Evolutionary conservation across 2,329 filamentous ascomycete species (phyloP).

Genomic region (Alternaria longipes): DNA sequence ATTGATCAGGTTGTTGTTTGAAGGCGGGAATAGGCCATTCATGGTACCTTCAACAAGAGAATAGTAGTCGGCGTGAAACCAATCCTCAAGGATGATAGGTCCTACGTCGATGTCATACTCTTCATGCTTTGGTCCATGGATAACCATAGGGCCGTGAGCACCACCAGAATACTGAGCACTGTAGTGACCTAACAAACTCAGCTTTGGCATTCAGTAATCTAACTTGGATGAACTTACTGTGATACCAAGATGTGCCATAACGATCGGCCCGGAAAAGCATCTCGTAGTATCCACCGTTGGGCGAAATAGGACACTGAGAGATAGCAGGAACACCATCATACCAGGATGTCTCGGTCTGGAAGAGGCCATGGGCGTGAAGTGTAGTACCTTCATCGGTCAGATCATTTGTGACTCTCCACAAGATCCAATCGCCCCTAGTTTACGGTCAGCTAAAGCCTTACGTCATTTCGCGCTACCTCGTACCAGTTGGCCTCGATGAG

Average conservation of each 20-base stretch:
- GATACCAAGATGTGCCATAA: slow-evolving; percentile 41
- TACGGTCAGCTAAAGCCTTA: slow-evolving; percentile 5
- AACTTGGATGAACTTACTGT: slow-evolving; percentile 33
- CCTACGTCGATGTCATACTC: slow-evolving; percentile 55
- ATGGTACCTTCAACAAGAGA: slow-evolving; percentile 43
- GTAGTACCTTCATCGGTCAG: slow-evolving; percentile 47
- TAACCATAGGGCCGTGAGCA: slow-evolving; percentile 49
- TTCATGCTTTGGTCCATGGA: slow-evolving; percentile 48
- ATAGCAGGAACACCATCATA: slow-evolving; percentile 50
- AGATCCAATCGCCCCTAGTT: slow-evolving; percentile 42
- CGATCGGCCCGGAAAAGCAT: slow-evolving; percentile 41
- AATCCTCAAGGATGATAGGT: slow-evolving; percentile 52
- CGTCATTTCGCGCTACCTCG: neutral
- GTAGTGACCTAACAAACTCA: slow-evolving; percentile 40
- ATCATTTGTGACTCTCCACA: slow-evolving; percentile 41
- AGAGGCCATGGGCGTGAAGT: slow-evolving; percentile 47
- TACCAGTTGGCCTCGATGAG: slow-evolving; percentile 45
- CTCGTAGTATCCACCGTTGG: slow-evolving; percentile 33
- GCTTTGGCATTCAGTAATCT: slow-evolving; percentile 14
- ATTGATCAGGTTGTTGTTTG: slow-evolving; percentile 34
- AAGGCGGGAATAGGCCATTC: slow-evolving; percentile 31
- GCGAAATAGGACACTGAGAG: slow-evolving; percentile 48
- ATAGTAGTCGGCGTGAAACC: slow-evolving; percentile 49
- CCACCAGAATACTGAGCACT: slow-evolving; percentile 52
- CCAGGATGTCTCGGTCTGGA: slow-evolving; percentile 46